Conservation (phyloP, 176 grass and related monocot species). For the Musa schizocarpa region DNA sequence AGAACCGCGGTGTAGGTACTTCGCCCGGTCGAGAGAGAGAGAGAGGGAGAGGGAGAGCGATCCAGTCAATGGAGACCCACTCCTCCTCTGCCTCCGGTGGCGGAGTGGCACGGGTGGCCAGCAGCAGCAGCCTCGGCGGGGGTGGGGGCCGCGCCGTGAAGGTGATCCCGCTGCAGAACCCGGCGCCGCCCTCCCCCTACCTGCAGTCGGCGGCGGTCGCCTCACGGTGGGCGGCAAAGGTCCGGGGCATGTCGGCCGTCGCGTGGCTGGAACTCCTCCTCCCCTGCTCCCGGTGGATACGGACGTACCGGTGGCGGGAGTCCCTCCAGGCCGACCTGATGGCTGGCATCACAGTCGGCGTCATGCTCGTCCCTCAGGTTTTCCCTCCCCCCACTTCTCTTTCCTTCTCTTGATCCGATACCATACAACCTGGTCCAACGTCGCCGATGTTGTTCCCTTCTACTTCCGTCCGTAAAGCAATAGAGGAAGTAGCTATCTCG, state of each 20-base stretch:
- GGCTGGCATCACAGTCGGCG: slow-evolving; percentile 85
- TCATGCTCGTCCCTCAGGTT: slow-evolving; percentile 98
- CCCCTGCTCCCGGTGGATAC: slow-evolving; percentile 63
- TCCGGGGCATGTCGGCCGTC: slow-evolving; percentile 39
- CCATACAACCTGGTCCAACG: background rate
- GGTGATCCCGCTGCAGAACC: slow-evolving; percentile 66
- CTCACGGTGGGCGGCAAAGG: slow-evolving; percentile 27
- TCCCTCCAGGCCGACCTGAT: slow-evolving; percentile 66
- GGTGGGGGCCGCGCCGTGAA: slow-evolving; percentile 36
- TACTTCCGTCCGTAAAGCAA: background rate
- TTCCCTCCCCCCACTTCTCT: background rate
- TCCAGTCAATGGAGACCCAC: background rate
- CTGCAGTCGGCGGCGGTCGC: slow-evolving; percentile 15
- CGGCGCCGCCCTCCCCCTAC: slow-evolving; percentile 10
- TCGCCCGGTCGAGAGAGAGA: background rate
- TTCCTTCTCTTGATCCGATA: background rate
- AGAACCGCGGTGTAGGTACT: background rate
- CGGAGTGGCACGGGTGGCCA: background rate
- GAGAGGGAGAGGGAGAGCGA: background rate
- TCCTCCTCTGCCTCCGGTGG: background rate
- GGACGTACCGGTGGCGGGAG: slow-evolving; percentile 61
- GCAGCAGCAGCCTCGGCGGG: slow-evolving; percentile 5
- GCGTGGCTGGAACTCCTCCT: slow-evolving; percentile 48
- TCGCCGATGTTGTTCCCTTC: background rate
- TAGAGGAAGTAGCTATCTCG: background rate